Percentiles rank a stretch among this genome's conserved stretches.
Evolutionary conservation across 352 stramenopile species (phyloP).

Genomic region (Phytophthora citricola): DNA sequence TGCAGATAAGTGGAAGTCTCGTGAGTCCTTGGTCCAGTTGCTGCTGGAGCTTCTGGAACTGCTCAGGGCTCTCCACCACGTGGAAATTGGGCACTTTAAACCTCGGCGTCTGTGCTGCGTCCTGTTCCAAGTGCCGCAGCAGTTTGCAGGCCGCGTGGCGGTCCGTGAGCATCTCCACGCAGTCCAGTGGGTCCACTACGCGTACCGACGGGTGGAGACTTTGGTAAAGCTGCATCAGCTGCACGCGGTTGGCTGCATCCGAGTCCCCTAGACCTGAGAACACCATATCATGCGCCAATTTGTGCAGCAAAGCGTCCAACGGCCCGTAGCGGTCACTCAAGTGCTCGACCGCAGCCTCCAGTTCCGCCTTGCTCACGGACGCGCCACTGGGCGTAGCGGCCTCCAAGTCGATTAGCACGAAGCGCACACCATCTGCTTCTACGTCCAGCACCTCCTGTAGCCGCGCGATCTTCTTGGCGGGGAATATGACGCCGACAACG

Average conservation of each 20-base stretch:
- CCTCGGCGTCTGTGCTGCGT: constrained; percentile 1
- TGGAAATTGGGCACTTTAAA: constrained; percentile 68
- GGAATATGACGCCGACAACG: constrained; percentile 81
- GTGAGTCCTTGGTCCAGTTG: constrained; percentile 50
- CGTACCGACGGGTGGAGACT: constrained; percentile 50
- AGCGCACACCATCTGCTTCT: constrained; percentile 56
- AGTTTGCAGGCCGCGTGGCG: constrained; percentile 64
- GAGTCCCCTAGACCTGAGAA: constrained; percentile 65
- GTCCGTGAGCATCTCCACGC: constrained; percentile 75
- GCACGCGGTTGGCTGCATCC: constrained; percentile 47
- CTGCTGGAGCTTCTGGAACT: constrained; percentile 47
- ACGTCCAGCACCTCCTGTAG: constrained; percentile 69
- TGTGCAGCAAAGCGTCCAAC: constrained; percentile 79
- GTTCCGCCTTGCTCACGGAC: constrained; percentile 31
- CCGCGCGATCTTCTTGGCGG: constrained; percentile 83
- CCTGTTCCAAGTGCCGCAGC: constrained; percentile 40
- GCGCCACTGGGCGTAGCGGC: constrained; percentile 28
- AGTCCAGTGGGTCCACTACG: constrained; percentile 75
- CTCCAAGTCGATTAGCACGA: constrained; percentile 81
- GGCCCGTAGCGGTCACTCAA: constrained; percentile 50
- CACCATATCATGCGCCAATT: constrained; percentile 87
- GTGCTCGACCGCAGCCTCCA: constrained; percentile 26
- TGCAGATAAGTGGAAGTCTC: constrained; percentile 79
- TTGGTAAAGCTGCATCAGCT: constrained; percentile 60
- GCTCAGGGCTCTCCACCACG: constrained; percentile 43